Evolutionary conservation across 129 eudicot species (phyloP).

Genomic region (Centella asiatica): DNA sequence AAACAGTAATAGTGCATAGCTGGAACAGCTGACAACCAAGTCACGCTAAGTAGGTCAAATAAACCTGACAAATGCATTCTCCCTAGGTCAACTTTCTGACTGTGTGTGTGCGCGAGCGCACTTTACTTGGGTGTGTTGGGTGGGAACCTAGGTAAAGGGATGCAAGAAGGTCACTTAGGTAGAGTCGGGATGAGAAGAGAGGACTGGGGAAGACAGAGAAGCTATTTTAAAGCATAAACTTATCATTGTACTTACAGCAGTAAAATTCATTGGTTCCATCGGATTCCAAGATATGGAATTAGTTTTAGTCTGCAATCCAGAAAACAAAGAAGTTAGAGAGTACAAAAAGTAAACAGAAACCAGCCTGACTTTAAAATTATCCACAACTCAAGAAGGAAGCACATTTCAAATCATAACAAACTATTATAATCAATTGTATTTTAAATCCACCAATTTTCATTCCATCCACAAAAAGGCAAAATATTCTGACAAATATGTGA

Average conservation of each 20-base stretch:
- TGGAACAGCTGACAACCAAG: no score
- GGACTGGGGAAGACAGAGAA: background rate
- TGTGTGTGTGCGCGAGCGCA: no score
- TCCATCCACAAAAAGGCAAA: background rate
- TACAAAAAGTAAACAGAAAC: background rate
- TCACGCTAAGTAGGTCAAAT: no score
- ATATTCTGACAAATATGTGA: background rate
- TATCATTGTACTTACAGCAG: constrained; percentile 54
- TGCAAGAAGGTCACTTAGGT: no score
- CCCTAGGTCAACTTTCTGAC: no score
- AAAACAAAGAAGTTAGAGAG: background rate
- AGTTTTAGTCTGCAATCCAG: constrained; percentile 62
- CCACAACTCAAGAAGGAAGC: background rate
- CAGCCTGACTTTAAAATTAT: background rate
- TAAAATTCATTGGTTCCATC: constrained; percentile 95
- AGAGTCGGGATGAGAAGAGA: background rate
- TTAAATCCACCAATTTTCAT: background rate
- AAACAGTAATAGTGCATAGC: no score
- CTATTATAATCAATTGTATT: background rate
- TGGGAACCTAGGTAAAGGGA: no score
- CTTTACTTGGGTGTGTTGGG: no score
- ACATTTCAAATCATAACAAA: background rate
- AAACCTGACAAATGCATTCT: no score
- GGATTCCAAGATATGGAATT: constrained; percentile 97
- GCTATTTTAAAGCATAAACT: background rate